phyloP scores from a whole-genome alignment of 176 grass and related monocot genomes.

The Panicum miliaceum region DNA sequence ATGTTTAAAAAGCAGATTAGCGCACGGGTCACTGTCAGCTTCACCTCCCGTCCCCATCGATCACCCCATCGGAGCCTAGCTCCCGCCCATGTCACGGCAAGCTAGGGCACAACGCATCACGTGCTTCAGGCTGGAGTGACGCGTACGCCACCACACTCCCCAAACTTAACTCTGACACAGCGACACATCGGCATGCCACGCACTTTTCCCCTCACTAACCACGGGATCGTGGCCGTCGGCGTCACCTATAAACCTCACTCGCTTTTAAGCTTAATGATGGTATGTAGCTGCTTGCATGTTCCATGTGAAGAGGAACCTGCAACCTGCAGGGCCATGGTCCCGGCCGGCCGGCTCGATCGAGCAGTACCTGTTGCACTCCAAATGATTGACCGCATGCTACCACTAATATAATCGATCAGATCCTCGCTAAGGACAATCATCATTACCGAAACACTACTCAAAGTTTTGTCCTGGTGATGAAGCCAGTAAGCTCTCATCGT shows the following conservation, averaged over 20 bases:
- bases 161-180: background rate
- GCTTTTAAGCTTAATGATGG: background rate
- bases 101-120: background rate
- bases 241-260: background rate
- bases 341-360: background rate
- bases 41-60: background rate
- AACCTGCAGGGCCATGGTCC: background rate
- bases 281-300: background rate
- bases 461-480: background rate
- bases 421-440: background rate
- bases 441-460: background rate
- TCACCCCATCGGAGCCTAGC: background rate
- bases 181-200: background rate
- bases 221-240: slow-evolving; percentile 21
- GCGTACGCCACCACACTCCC: background rate
- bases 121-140: background rate
- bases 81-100: background rate
- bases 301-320: background rate
- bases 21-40: background rate
- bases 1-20: background rate
- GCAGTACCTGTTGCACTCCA: slow-evolving; percentile 6
- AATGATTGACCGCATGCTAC: background rate
- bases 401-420: background rate
- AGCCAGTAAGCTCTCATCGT: background rate
- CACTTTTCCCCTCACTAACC: slow-evolving; percentile 1